Evolutionary conservation across 2,329 filamentous ascomycete genomes (phyloP), one percentile per base, ranked within the genome.

Genomic region (Microcyclosporella mali): DNA sequence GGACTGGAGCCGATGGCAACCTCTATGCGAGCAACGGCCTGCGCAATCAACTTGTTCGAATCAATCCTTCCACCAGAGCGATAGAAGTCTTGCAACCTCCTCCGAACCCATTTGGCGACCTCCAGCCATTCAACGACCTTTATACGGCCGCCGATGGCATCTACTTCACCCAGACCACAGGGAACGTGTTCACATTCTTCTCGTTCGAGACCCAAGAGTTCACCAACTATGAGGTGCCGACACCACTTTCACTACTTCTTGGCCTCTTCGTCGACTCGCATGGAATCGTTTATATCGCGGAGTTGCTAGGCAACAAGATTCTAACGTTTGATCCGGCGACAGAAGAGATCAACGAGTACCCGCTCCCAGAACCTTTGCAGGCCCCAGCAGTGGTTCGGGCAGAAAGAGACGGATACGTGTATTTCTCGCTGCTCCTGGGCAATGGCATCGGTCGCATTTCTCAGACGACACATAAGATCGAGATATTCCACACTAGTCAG

Each of bases 91-190:
- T 44, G 11, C 33, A 44, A 25, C 34, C 32, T 16, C 35, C 30
- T 3, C 30, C 46, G n/a, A 57, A 52, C 35, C 50, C 52, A 3
- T 15, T 39, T 1, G 53, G 56, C 2, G 49, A 58, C 27, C 34
- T 57, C 9, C 46, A 52, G 14, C 49, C 49, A 0, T 55, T 57
- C 34, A 57, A 58, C 15, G 56, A 57, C 29, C 31, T 58, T 3
- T 56, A 45, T 33, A 39, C 49, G 14, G 54, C 45, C 15, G 28
- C 41, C 9, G 41, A 52, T 21, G 56, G 56, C 3, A 53, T 58
- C 12, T 58, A 47, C 33, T 36, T 55, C 25, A 56, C 52, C 2
- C 52, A 56, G 35, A 58, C 52, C 6, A 56, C 51, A 7, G 52
- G 38, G 10, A 53, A 53, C 21, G 43, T 44, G n/a, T 43, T 43